phyloP scores from a whole-genome alignment of 2,329 filamentous ascomycete genomes.

The Sporothrix pseudoabietina region DNA sequence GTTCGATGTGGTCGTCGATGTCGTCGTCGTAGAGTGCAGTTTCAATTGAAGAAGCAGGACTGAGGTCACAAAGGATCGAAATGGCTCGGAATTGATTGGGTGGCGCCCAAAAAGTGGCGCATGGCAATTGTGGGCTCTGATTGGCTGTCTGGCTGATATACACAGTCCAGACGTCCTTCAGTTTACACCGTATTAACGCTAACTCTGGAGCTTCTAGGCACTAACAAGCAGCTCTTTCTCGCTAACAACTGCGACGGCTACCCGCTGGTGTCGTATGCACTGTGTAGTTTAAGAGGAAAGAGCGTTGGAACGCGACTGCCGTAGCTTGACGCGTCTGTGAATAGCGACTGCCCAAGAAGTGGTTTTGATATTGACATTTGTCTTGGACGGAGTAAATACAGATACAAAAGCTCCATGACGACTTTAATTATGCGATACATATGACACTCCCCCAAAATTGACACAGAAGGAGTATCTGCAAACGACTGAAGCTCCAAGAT shows the following conservation, averaged over 20 bases:
- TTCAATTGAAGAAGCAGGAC: neutral
- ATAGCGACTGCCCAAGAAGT: neutral
- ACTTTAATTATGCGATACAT: neutral
- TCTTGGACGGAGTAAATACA: neutral
- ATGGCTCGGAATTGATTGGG: slow-evolving; percentile 35
- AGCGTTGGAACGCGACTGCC: slow-evolving; percentile 24
- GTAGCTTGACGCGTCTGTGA: slow-evolving; percentile 26
- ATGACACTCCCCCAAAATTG: neutral
- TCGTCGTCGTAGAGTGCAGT: neutral
- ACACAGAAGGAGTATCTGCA: neutral
- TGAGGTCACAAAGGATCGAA: slow-evolving; percentile 29
- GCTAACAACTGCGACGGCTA: neutral
- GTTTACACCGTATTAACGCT: neutral
- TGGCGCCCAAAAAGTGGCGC: slow-evolving; percentile 12
- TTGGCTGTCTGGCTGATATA: neutral
- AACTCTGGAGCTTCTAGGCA: neutral
- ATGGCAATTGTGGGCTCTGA: neutral
- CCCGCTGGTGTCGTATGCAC: neutral
- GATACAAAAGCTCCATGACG: neutral
- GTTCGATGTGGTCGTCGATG: neutral
- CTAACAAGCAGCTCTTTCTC: neutral
- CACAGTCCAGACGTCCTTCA: neutral
- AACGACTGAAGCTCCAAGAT: neutral
- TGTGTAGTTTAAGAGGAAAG: slow-evolving; percentile 20
- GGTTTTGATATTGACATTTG: slow-evolving; percentile 3